phyloP scores from a whole-genome alignment of 78 protist species.

The Dictyostelium purpureum region DNA sequence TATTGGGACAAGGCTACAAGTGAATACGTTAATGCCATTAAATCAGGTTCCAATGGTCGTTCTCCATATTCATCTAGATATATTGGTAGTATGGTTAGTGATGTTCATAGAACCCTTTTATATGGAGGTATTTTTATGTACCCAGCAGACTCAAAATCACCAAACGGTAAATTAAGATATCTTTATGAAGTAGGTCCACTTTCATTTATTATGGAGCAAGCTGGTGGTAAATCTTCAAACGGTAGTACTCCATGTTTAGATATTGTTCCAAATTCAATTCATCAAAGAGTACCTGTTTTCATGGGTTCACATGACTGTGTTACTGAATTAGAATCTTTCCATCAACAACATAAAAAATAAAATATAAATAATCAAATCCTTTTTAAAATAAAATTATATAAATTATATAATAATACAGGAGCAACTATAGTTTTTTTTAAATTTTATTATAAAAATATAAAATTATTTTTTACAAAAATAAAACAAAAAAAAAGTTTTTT shows the following conservation, averaged over 20 bases:
- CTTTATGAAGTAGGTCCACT: constrained; percentile 91
- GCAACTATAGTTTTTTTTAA: too few species aligned
- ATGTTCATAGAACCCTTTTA: constrained; percentile 96
- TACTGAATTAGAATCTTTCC: constrained; percentile 17
- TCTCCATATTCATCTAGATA: constrained; percentile 89
- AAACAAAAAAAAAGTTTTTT: too few species aligned
- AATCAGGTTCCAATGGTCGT: constrained; percentile 37
- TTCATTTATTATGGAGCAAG: constrained; percentile 86
- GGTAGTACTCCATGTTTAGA: constrained; percentile 55
- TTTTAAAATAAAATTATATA: too few species aligned
- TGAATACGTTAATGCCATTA: constrained; percentile 41
- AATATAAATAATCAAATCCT: too few species aligned
- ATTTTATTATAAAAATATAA: too few species aligned
- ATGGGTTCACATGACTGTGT: constrained; percentile 67
- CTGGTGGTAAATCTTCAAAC: constrained; percentile 74
- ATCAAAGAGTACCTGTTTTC: constrained; percentile 80
- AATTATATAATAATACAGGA: too few species aligned
- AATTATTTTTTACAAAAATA: too few species aligned
- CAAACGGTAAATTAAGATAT: constrained; percentile 75
- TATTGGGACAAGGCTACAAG: constrained; percentile 82
- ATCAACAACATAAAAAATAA: background rate
- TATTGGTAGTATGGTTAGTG: constrained; percentile 97
- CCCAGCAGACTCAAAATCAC: constrained; percentile 92
- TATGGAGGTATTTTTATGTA: constrained; percentile 98
- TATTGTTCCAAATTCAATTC: constrained; percentile 45